Evolutionary conservation across 2,329 filamentous ascomycete genomes (phyloP), one percentile per base, ranked within the genome.

Genomic region (Aotearoamyces nothofagi): DNA sequence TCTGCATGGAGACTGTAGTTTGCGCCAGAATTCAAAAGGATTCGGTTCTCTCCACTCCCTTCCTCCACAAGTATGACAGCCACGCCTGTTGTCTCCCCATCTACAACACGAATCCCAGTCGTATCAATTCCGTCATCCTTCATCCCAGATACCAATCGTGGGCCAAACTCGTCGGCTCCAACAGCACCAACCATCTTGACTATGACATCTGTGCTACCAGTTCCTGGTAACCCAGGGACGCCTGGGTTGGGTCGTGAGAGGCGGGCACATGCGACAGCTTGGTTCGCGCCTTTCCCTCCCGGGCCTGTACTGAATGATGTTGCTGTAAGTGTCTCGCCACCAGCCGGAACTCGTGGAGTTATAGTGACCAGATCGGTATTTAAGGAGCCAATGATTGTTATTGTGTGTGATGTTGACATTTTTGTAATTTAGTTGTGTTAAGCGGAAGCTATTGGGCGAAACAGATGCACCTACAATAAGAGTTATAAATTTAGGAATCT

Each of bases 281-380:
- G 87, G 60, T 96, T 96, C 35, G 86, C 84, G 39, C 87, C 87
- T 58, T 98, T 98, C 33, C 90, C 87, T 44, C 87, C 90, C 16
- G 79, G 76, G 24, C 79, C 84, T 19, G 77, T 82, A 47, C 66
- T 66, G 57, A 92, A 92, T 12, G 71, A 73, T 39, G 61, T 73
- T 26, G 82, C 69, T 3, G 80, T 86, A 29, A 96, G 65, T 3
- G 87, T 96, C 57, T 98, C 87, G 40, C 87, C 90, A 1, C 78
- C 75, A 1, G 66, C 58, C 1, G 90, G 87, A 38, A 93, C 72
- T 38, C 87, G 81, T 4, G 81, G 63, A 17, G 90, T 90, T 44
- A 82, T 75, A 22, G 83, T 86, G 38, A 93, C 81, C 38, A 96
- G 75, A 58, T 98, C 87, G 50, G 82, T 81, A 57, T 96, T 96